Evolutionary conservation across 371 early-diverging fungal genomes (phyloP), one percentile per base, ranked within the genome.

Genomic region (Umbelopsis sp.): DNA sequence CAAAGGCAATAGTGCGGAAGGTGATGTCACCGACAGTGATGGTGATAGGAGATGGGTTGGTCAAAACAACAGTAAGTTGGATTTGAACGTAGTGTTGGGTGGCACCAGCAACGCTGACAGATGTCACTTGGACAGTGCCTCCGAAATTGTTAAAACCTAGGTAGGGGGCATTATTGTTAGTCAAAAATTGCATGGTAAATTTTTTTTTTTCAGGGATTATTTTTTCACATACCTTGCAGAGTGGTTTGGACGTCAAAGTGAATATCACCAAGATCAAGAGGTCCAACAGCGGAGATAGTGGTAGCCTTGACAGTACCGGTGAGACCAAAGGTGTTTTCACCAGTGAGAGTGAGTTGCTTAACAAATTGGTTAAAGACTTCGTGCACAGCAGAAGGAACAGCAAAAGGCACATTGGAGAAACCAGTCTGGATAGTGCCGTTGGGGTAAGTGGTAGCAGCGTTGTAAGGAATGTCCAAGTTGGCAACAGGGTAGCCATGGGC

Each of bases 281-380:
- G 46, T 67, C 89, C 89, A 48, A 86, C 80, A 65, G 86, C 85
- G n/a, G 87, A 87, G 2, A 72, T 65, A 22, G 87, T 79, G 41
- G 80, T 65, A 38, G 86, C 78, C 69, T 82, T 80, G 11, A 82
- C 79, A 10, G 77, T 69, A 72, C 89, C 89, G 45, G 72, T 38
- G 65, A 89, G 68, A 63, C 75, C 83, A 78, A 89, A 83, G 11
- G 82, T 69, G 48, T 73, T 77, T 10, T 76, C 72, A 24, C 72
- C 62, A 8, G 70, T 71, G 4, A 77, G 70, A 52, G 89, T 86
- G 69, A 88, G 74, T n/a, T 74, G 45, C 44, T 69, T 68, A 50
- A 85, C 76, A 73, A 87, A 88, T 32, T 66, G 38, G 62, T 80
- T 72, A 65, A 87, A 88, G 25, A 62, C 24, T 4, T 46, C 51